Conservation (phyloP, 1,284 basidiomycete species). For the Marasmius sp. region DNA sequence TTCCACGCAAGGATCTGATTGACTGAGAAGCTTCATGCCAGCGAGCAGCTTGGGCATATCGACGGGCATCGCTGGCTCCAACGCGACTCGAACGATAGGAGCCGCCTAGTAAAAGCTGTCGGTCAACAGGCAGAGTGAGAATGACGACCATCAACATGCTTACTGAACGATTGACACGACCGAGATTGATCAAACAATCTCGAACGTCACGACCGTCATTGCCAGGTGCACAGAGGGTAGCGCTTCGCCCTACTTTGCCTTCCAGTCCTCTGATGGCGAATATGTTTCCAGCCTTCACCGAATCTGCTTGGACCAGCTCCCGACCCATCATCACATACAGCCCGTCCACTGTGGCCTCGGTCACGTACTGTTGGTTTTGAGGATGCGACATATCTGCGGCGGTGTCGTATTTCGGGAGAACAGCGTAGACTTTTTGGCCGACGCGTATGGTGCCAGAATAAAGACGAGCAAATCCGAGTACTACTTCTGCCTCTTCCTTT, state of each 20-base stretch:
- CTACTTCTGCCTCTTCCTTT: constrained; percentile 50
- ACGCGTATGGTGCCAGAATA: constrained; percentile 85
- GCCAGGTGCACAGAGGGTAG: constrained; percentile 80
- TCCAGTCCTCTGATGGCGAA: constrained; percentile 93
- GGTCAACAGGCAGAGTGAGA: constrained; percentile 3
- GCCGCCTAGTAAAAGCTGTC: constrained; percentile 49
- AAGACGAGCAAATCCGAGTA: constrained; percentile 91
- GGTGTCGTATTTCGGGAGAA: constrained; percentile 91
- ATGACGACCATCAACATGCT: constrained; percentile 23
- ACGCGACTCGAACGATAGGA: constrained; percentile 93
- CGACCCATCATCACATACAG: constrained; percentile 99
- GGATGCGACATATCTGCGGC: constrained; percentile 66
- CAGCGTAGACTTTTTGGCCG: constrained; percentile 68
- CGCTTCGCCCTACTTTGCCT: constrained; percentile 88
- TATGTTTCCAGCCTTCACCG: constrained; percentile 92
- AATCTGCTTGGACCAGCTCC: constrained; percentile 82
- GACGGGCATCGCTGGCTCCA: constrained; percentile 88
- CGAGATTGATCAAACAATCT: constrained; percentile 79
- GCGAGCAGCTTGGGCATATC: constrained; percentile 91
- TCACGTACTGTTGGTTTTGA: constrained; percentile 69
- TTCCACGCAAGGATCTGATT: constrained; percentile 97
- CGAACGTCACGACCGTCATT: constrained; percentile 26
- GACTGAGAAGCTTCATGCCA: constrained; percentile 88
- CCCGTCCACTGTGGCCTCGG: constrained; percentile 66
- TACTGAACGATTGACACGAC: constrained; percentile 73